phyloP scores from a whole-genome alignment of 208 protist genomes.

The Wallacemonas sp. region DNA sequence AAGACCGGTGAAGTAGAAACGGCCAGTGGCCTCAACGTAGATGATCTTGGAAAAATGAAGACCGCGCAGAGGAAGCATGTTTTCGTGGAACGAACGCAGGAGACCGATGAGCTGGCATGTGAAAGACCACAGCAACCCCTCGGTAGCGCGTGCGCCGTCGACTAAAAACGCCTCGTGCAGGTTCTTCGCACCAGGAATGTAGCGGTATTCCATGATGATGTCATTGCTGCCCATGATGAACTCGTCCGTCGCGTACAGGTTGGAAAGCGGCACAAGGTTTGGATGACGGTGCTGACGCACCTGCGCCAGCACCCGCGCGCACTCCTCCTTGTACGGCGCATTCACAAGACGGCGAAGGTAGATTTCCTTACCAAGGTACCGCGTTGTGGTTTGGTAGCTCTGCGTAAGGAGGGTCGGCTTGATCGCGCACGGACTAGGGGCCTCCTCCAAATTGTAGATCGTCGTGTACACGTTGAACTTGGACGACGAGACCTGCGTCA shows the following conservation, averaged over 20 bases:
- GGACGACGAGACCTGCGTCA: conserved; percentile 75
- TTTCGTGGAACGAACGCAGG: conserved; percentile 86
- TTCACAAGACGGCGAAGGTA: conserved; percentile 75
- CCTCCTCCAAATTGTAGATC: conserved; percentile 84
- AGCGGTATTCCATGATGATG: conserved; percentile 88
- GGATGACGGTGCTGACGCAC: conserved; percentile 77
- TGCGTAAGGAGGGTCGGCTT: conserved; percentile 66
- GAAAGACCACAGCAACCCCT: conserved; percentile 87
- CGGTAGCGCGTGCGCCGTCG: conserved; percentile 54
- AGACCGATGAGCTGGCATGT: conserved; percentile 83
- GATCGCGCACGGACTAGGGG: conserved; percentile 52
- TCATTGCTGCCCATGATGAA: conserved; percentile 85
- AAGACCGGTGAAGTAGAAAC: conserved; percentile 85
- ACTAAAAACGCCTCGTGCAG: conserved; percentile 79
- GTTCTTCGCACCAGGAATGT: conserved; percentile 71
- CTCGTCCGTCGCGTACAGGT: conserved; percentile 74
- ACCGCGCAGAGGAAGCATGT: conserved; percentile 62
- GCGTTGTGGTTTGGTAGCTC: conserved; percentile 73
- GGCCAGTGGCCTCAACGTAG: conserved; percentile 67
- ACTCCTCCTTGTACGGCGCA: conserved; percentile 46
- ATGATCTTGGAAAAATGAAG: conserved; percentile 86
- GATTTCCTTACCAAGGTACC: conserved; percentile 76
- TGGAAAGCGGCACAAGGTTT: conserved; percentile 76
- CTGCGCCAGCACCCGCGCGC: conserved; percentile 43
- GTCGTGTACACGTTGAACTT: conserved; percentile 88